Evolutionary conservation across 139 green algal species (phyloP), one percentile per base, ranked within the genome.

Genomic region (Closterium sp.): DNA sequence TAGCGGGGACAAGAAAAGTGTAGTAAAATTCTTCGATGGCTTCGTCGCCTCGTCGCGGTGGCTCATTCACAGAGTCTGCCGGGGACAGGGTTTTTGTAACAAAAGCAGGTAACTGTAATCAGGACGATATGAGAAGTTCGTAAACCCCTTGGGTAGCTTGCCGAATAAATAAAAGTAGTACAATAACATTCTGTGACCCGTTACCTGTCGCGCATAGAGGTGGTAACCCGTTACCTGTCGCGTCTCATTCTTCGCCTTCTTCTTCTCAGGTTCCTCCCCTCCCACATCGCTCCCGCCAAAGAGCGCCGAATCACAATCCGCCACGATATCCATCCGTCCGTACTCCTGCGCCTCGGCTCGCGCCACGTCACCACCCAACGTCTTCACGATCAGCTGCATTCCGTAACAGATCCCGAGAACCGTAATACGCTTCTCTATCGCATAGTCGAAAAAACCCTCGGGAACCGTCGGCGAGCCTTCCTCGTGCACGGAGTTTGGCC

Each of bases 381-480:
- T 79, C 70, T 96, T 94, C 84, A 97, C 96, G 29, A 97, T 95
- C 24, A 98, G 95, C 95, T 98, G 97, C 98, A 99, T 99, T 42
- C 98, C 98, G 91, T 99, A 99, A 95, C 98, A 99, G 90, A 99
- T 98, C 85, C 98, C 98, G 29, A 99, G 96, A 32, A 99, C 96
- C 0, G 97, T 29, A 85, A 93, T 93, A 19, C 31, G 30, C 11
- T 85, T 91, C 24, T 79, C n/a, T 45, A 32, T 91, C 9, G 34
- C 31, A 21, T 90, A 94, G 31, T 93, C 86, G 31, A 94, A 94
- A 50, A 94, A 94, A 13, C 90, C 90, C 90, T 62, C 89, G 28
- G 97, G 97, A 89, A 99, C 94, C 21, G 93, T 95, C 1, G 98
- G 97, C 0, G 98, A 96, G 30, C 96, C 97, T 84, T 97, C 96